These are phyloP conservation scores for Durotheca rogersii DNA, from an alignment of 495 filamentous ascomycete genomes.

Conservation along the genomic window DNA sequence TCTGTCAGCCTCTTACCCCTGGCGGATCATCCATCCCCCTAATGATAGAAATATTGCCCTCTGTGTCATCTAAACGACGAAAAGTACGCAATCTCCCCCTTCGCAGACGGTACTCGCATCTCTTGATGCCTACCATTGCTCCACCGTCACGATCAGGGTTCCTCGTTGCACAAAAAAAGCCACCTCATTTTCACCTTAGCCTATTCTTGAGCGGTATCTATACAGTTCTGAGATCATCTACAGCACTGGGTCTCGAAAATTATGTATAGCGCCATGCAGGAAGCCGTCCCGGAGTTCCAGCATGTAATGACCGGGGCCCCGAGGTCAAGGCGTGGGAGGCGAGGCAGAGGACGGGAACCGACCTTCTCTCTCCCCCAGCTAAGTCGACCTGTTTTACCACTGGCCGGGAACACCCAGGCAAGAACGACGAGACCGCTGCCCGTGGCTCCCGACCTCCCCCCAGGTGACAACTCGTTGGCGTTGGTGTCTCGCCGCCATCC, in stretches of 20 bases:
- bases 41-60: constrained; percentile 11
- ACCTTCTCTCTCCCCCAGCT: constrained; percentile 22
- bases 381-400: constrained; percentile 5
- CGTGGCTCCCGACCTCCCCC: constrained; percentile 20
- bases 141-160: constrained; percentile 17
- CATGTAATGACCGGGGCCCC: constrained; percentile 16
- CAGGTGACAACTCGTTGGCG: constrained; percentile 5
- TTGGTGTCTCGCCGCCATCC: constrained; percentile 6
- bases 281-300: constrained; percentile 30
- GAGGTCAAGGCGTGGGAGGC: constrained; percentile 19
- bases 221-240: constrained; percentile 23
- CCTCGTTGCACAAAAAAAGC: constrained; percentile 21
- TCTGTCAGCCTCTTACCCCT: too few species aligned
- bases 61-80: constrained; percentile 30
- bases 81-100: constrained; percentile 5
- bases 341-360: constrained; percentile 23
- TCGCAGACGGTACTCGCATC: not conserved
- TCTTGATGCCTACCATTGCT: constrained; percentile 11
- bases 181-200: constrained; percentile 28
- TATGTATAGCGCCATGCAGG: constrained; percentile 28
- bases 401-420: constrained; percentile 8
- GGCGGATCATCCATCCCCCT: constrained; percentile 20
- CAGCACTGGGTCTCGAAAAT: constrained; percentile 30
- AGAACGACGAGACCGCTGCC: constrained; percentile 14
- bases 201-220: constrained; percentile 20